These are phyloP conservation scores for Barnettozyma wickerhamii DNA, from an alignment of 805 yeast genomes.

Conservation along the genomic window DNA sequence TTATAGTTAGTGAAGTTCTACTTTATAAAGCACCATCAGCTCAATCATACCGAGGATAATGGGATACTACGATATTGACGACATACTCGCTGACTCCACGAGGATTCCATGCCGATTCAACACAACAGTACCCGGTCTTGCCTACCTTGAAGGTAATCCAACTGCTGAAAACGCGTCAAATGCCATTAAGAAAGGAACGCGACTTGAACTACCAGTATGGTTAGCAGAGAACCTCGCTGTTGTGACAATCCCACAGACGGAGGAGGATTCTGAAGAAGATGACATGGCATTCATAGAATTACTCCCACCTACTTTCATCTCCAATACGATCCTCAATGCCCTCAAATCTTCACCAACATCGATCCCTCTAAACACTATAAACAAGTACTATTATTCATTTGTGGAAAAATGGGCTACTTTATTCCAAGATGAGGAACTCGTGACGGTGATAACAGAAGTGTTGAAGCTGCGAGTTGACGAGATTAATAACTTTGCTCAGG, in stretches of 20 bases:
- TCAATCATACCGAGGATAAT: no score
- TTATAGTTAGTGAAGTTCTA: no score
- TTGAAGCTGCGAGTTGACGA: conserved; percentile 62
- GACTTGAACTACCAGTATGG: conserved; percentile 82
- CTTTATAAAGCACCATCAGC: no score
- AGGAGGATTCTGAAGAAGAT: background rate
- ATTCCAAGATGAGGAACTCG: conserved; percentile 61
- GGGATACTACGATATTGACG: conserved; percentile 72
- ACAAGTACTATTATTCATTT: conserved; percentile 63
- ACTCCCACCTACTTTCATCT: conserved; percentile 66
- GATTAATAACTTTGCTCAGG: conserved; percentile 63
- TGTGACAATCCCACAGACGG: conserved; percentile 26
- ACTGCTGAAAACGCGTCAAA: conserved; percentile 21
- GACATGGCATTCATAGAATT: conserved; percentile 56
- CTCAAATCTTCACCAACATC: conserved; percentile 65
- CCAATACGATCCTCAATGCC: conserved; percentile 68
- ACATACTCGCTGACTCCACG: conserved; percentile 60
- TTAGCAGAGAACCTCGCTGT: conserved; percentile 74
- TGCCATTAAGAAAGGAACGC: conserved; percentile 6
- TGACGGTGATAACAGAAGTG: conserved; percentile 45
- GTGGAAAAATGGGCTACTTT: conserved; percentile 75
- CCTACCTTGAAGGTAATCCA: conserved; percentile 77
- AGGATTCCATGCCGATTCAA: conserved; percentile 78
- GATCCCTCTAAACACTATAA: conserved; percentile 63
- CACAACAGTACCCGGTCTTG: conserved; percentile 79